Conservation (phyloP, 2,329 filamentous ascomycete genomes). For the Phialophora tarda region DNA sequence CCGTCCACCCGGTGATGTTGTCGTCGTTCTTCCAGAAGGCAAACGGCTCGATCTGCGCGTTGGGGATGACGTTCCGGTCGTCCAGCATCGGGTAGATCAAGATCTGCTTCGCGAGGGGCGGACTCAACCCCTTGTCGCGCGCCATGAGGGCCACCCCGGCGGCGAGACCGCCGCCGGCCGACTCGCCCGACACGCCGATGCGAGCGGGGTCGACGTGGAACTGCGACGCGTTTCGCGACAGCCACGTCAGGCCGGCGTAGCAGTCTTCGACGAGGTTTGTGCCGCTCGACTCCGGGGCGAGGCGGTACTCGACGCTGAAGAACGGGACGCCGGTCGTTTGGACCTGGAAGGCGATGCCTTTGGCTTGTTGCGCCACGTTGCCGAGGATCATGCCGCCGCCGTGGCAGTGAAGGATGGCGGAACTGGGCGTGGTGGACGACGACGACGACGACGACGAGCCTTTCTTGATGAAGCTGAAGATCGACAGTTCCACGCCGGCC, state of each 20-base stretch:
- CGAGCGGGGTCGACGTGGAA: constrained; percentile 50
- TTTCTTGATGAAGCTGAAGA: constrained; percentile 17
- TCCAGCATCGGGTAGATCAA: constrained; percentile 58
- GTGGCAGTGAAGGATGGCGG: constrained; percentile 41
- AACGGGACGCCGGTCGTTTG: constrained; percentile 37
- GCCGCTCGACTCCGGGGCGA: constrained; percentile 40
- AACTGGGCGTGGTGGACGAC: constrained; percentile 30
- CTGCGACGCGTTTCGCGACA: constrained; percentile 46
- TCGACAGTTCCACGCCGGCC: constrained; percentile 1
- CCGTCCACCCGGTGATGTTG: constrained; percentile 52
- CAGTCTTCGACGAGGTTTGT: constrained; percentile 40
- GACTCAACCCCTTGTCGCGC: constrained; percentile 44
- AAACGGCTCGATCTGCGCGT: constrained; percentile 44
- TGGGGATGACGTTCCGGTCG: constrained; percentile 46
- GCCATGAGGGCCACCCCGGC: constrained; percentile 49
- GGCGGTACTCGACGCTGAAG: constrained; percentile 42
- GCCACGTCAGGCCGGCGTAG: constrained; percentile 47
- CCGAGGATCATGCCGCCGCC: constrained; percentile 42
- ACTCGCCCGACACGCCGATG: constrained; percentile 52
- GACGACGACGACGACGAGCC: not conserved
- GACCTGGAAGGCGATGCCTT: constrained; percentile 30
- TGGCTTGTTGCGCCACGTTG: constrained; percentile 28
- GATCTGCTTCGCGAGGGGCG: constrained; percentile 49
- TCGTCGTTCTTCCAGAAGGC: constrained; percentile 48
- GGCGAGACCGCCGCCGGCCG: constrained; percentile 53